Evolutionary conservation across 1,139 yeast species (phyloP).

Genomic region (Diutina neorugosa): DNA sequence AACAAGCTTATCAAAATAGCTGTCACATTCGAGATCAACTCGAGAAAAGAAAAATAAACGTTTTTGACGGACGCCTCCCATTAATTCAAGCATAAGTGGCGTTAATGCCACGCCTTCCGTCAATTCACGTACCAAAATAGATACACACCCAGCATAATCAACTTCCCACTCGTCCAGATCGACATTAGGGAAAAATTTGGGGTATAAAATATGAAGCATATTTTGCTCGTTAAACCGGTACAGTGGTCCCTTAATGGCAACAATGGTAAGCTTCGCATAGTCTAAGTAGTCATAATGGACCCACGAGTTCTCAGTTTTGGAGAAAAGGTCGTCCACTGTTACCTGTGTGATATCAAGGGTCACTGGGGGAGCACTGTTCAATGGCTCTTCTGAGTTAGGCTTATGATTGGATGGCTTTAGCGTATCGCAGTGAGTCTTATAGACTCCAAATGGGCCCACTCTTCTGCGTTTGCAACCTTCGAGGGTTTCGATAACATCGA

Average conservation of each 20-base stretch:
- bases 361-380: background rate
- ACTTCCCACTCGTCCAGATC: conserved; percentile 31
- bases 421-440: background rate
- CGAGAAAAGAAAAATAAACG: background rate
- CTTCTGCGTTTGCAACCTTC: conserved; percentile 11
- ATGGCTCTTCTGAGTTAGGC: background rate
- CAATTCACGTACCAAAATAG: background rate
- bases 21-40: background rate
- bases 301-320: conserved; percentile 18
- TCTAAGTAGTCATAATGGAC: conserved; percentile 25
- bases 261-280: conserved; percentile 28
- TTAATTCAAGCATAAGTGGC: background rate
- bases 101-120: background rate
- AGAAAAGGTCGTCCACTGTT: conserved; percentile 8
- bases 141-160: background rate
- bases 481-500: conserved; percentile 15
- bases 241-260: conserved; percentile 31
- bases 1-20: background rate
- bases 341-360: background rate
- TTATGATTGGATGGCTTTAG: background rate
- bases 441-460: background rate
- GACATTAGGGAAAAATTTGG: conserved; percentile 33
- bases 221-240: conserved; percentile 30
- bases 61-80: background rate
- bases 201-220: conserved; percentile 34